These are phyloP conservation scores for Aureobasidium sp. DNA, from an alignment of 2,329 filamentous ascomycete species.

Conservation along the genomic window DNA sequence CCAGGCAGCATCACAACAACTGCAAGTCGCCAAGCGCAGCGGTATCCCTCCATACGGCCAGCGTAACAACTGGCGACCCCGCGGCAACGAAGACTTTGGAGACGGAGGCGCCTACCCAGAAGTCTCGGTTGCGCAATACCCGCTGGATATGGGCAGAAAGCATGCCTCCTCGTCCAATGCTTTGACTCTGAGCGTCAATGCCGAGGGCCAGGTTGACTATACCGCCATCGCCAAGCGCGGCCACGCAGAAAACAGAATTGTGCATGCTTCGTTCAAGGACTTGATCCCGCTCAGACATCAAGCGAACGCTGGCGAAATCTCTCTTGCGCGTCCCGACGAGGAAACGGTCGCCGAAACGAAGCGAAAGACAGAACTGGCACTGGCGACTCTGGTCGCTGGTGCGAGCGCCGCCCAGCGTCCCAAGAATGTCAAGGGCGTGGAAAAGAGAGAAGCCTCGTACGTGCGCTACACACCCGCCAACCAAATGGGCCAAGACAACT, in stretches of 20 bases:
- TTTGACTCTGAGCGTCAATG: conserved; percentile 84
- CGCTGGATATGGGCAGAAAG: conserved; percentile 88
- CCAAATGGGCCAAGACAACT: conserved; percentile 87
- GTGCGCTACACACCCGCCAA: conserved; percentile 91
- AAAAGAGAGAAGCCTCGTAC: conserved; percentile 75
- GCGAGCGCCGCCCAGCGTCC: conserved; percentile 89
- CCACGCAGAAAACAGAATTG: conserved; percentile 72
- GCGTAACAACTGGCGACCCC: conserved; percentile 82
- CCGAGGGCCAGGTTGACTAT: conserved; percentile 89
- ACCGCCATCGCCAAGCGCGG: conserved; percentile 88
- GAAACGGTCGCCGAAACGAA: conserved; percentile 78
- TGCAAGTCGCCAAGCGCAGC: conserved; percentile 54
- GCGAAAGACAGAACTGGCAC: conserved; percentile 78
- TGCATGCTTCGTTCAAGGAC: conserved; percentile 95
- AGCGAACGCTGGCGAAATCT: conserved; percentile 86
- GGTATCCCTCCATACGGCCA: conserved; percentile 85
- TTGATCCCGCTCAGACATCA: conserved; percentile 88
- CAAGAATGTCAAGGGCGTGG: conserved; percentile 79
- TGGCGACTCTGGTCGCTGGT: conserved; percentile 73
- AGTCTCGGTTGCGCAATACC: conserved; percentile 83
- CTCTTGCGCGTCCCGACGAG: conserved; percentile 72
- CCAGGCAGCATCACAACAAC: conserved; percentile 75
- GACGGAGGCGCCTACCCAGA: conserved; percentile 96
- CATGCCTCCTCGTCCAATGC: conserved; percentile 65
- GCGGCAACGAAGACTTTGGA: conserved; percentile 82